Percentiles rank a stretch among this genome's conserved stretches.
Conservation (phyloP, 2,329 filamentous ascomycete species). For the Hypoxylon sp. region DNA sequence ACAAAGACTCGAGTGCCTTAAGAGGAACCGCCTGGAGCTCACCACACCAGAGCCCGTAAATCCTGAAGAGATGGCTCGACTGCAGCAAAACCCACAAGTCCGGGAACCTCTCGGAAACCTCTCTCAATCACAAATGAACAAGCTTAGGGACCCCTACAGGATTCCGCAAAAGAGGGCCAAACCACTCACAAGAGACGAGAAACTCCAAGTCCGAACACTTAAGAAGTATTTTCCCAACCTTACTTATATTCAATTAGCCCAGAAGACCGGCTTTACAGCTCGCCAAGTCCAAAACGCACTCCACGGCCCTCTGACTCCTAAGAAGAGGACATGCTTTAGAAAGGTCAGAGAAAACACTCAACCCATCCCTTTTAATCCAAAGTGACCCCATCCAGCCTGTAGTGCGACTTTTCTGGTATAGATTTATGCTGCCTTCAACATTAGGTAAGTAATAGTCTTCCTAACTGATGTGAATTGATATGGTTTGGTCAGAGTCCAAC, state of each 20-base stretch:
- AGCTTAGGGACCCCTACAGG: neutral
- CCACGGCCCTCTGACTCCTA: constrained; percentile 3
- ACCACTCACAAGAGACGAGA: constrained; percentile 2
- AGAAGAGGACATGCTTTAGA: neutral
- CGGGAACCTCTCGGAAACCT: neutral
- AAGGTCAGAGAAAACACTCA: neutral
- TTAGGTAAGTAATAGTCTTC: neutral
- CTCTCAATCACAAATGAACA: neutral
- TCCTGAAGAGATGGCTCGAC: constrained; percentile 4
- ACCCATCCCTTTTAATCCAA: neutral
- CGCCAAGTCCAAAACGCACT: constrained; percentile 1
- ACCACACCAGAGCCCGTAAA: constrained; percentile 8
- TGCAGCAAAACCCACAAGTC: neutral
- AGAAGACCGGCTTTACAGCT: neutral
- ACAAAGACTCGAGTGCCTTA: neutral
- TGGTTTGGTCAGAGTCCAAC: neutral
- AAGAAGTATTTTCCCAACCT: constrained; percentile 5
- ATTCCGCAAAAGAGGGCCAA: neutral
- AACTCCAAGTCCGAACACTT: neutral
- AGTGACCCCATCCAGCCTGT: neutral
- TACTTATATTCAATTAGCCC: constrained; percentile 7
- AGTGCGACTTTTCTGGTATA: neutral
- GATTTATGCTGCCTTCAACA: neutral
- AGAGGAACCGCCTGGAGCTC: constrained; percentile 12
- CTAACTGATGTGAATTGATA: neutral